A percentile compares a stretch with the other conserved stretches of the same genome.
These are phyloP conservation scores for Saturnispora saitoi DNA, from an alignment of 805 yeast species.

Conservation along the genomic window DNA sequence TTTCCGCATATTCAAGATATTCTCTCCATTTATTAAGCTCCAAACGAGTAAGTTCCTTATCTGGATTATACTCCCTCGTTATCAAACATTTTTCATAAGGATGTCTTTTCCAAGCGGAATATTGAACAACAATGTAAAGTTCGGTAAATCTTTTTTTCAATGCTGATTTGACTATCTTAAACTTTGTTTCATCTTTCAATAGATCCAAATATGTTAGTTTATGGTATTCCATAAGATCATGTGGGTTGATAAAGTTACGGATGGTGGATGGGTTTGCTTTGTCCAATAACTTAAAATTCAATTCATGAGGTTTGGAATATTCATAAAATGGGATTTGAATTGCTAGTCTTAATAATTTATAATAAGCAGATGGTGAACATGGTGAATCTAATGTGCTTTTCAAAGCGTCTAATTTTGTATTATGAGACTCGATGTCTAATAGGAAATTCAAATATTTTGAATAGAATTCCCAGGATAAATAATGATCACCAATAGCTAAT, in stretches of 20 bases:
- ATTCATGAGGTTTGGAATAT: conserved; percentile 38
- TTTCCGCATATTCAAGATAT: conserved; percentile 49
- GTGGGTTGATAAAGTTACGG: conserved; percentile 21
- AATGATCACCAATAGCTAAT: conserved; percentile 42
- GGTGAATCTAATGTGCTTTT: background rate
- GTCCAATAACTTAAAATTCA: conserved; percentile 30
- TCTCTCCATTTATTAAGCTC: conserved; percentile 52
- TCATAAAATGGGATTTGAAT: conserved; percentile 51
- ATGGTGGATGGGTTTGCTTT: conserved; percentile 22
- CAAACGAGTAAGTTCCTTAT: conserved; percentile 26
- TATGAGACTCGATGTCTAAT: conserved; percentile 17
- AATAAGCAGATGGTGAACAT: conserved; percentile 25
- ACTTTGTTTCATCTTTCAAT: conserved; percentile 12
- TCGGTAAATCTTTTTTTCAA: conserved; percentile 44
- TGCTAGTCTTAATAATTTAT: conserved; percentile 37
- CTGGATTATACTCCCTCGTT: conserved; percentile 32
- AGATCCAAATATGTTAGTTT: conserved; percentile 21
- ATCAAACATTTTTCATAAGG: conserved; percentile 38
- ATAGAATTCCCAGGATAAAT: conserved; percentile 43
- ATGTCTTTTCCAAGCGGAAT: conserved; percentile 40
- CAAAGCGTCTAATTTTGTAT: background rate
- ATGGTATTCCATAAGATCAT: conserved; percentile 5
- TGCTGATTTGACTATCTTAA: conserved; percentile 28
- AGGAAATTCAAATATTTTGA: conserved; percentile 39
- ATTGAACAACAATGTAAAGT: conserved; percentile 47